Conservation (phyloP, 1,284 basidiomycete species). For the Wallemia hederae region DNA sequence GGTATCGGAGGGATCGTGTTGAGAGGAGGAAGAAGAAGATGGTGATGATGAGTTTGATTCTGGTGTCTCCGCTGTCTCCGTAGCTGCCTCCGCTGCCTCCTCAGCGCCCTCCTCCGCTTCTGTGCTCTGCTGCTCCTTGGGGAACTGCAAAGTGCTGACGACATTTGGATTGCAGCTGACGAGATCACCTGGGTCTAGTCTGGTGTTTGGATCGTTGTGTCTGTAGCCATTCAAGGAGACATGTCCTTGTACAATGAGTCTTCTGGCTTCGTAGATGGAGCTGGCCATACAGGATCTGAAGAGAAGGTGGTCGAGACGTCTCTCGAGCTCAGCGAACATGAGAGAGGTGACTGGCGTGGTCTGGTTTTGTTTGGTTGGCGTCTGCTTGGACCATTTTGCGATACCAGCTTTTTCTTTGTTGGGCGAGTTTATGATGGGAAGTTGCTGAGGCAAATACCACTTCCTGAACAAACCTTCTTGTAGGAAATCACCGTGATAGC, state of each 20-base stretch:
- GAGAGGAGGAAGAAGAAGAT: too few relatives aligned
- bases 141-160: conserved; percentile 19
- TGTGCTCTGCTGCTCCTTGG: conserved; percentile 4
- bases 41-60: too few relatives aligned
- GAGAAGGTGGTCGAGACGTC: conserved; percentile 67
- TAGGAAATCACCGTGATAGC: conserved; percentile 88
- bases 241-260: conserved; percentile 58
- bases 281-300: conserved; percentile 75
- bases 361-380: conserved; percentile 2
- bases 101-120: conserved; percentile 1
- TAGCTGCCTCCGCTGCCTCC: conserved; percentile 1
- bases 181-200: conserved; percentile 79
- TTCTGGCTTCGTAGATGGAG: conserved; percentile 64
- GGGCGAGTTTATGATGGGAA: conserved; percentile 51
- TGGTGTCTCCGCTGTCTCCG: conserved; percentile 2
- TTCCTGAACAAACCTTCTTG: conserved; percentile 77
- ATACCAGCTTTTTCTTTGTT: background rate
- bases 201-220: conserved; percentile 62
- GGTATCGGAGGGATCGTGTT: conserved; percentile 5
- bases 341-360: conserved; percentile 43
- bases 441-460: conserved; percentile 63
- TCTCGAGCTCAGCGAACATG: conserved; percentile 80
- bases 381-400: conserved; percentile 11
- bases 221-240: conserved; percentile 69
- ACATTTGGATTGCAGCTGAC: conserved; percentile 56